Percentiles rank a stretch among this genome's conserved stretches.
Evolutionary conservation across 2,329 filamentous ascomycete species (phyloP).

Genomic region (Dactylellina drechsleri): DNA sequence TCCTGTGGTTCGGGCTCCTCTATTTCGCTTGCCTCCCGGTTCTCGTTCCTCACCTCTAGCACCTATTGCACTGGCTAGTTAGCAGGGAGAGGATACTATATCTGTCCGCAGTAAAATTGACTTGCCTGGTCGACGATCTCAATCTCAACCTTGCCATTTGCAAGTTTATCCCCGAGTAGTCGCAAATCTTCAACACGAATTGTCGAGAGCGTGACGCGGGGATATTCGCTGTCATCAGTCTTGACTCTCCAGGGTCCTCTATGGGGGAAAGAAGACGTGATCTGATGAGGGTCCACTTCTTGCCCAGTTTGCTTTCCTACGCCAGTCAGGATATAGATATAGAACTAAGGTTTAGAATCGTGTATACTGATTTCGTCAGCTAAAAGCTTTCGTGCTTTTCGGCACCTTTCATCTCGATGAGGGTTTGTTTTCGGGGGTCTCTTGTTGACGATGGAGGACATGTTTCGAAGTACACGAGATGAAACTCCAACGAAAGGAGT

Average conservation of each 20-base stretch:
- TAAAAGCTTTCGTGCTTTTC: not conserved
- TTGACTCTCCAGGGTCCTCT: conserved; percentile 7
- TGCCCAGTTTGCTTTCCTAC: conserved; percentile 1
- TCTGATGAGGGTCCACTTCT: not conserved
- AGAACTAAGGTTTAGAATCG: not conserved
- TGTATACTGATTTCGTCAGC: not conserved
- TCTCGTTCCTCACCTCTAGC: no score
- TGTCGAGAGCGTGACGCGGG: conserved; percentile 6
- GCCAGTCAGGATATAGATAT: not conserved
- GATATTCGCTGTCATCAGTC: not conserved
- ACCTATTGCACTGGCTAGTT: no score
- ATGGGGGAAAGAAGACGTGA: not conserved
- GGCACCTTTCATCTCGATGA: not conserved
- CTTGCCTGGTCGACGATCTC: not conserved
- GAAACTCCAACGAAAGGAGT: no score
- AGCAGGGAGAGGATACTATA: no score
- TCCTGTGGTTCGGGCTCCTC: no score
- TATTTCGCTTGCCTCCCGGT: no score
- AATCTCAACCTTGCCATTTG: not conserved
- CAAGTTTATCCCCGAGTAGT: not conserved
- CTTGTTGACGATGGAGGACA: not conserved
- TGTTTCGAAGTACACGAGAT: no score
- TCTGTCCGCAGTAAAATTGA: not conserved
- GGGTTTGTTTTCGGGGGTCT: conserved; percentile 3
- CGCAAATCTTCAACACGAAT: conserved; percentile 7